A percentile compares a stretch with the other conserved stretches of the same genome.
Conservation (phyloP, 805 yeast genomes). For the Yamadazyma sp. region DNA sequence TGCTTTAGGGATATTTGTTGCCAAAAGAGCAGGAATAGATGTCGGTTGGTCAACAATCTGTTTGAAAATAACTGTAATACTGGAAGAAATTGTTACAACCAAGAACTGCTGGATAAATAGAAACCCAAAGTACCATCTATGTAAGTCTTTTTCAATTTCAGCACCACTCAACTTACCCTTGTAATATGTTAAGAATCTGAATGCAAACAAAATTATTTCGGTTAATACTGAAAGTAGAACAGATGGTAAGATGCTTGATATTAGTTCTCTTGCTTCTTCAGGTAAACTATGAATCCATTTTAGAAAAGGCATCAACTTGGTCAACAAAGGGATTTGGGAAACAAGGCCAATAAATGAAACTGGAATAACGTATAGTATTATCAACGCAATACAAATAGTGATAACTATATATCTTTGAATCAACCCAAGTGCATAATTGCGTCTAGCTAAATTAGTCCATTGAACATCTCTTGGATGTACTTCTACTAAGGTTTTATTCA, state of each 20-base stretch:
- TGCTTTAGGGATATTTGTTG: constrained; percentile 78
- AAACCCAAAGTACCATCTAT: constrained; percentile 74
- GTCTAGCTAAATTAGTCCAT: constrained; percentile 60
- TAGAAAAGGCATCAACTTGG: constrained; percentile 58
- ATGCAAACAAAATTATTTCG: constrained; percentile 56
- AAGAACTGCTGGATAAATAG: constrained; percentile 79
- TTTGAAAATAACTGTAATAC: constrained; percentile 61
- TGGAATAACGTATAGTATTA: constrained; percentile 71
- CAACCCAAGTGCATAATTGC: constrained; percentile 32
- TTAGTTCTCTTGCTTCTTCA: constrained; percentile 44
- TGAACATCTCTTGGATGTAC: constrained; percentile 65
- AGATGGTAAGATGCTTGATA: constrained; percentile 68
- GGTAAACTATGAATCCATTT: constrained; percentile 57
- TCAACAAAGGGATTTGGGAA: constrained; percentile 67
- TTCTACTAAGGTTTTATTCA: constrained; percentile 46
- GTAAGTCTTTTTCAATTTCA: constrained; percentile 66
- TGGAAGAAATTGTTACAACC: constrained; percentile 82
- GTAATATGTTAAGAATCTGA: constrained; percentile 50
- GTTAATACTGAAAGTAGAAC: constrained; percentile 61
- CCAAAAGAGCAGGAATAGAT: constrained; percentile 67
- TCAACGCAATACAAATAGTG: constrained; percentile 45
- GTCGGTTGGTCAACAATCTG: constrained; percentile 67
- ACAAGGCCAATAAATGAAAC: constrained; percentile 76
- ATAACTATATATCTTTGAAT: constrained; percentile 45
- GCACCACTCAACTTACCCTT: constrained; percentile 63